Base-by-base conservation (phyloP, 169 alveolate genomes). In the Babesia caballi region DNA sequence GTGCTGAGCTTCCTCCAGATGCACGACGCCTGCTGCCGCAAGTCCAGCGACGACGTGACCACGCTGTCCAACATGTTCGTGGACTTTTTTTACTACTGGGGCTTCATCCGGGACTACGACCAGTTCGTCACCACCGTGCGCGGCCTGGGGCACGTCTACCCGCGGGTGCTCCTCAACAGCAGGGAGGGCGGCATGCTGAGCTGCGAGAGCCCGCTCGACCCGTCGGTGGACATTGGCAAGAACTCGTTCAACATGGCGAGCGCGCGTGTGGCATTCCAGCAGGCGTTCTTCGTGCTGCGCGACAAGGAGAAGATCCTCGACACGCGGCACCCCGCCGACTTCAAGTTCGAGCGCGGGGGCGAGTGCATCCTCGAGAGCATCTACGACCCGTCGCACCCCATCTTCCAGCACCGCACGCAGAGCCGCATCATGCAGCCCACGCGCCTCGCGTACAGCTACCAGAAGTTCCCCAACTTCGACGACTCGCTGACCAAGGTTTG, bases 61-160 rank as follows among this genome's bases (percentile, higher is more conserved):
- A 51, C 83, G 25, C 50, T 88, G 27, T 77, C 83, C 21, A 63
- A 53, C 23, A 53, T 88, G 54, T 56, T 74, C 47, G 38, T 88
- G 4, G 91, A 88, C 32, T 88, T 88, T 71, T 88, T 88, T 44
- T 58, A 85, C 78, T 88, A 73, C 60, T 88, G 90, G 84, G 90
- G 91, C 40, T 76, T 84, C 36, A 68, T 81, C 7, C 51, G 85
- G 50, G 83, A 84, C 35, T 41, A 84, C 25, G 58, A 73, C 35
- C 74, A 81, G 49, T 75, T 82, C n/a, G 70, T 81, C 21, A 81
- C 84, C 15, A 85, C 85, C 36, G 68, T 88, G 17, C 57, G 93
- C 42, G 93, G 93, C 4, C 36, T 80, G 17, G 93, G 93, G 11
- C 93, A 88, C 28, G 75, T 75, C 12, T 66, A 66, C 71, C 93